phyloP scores from a whole-genome alignment of 495 filamentous ascomycete species.

The Schizothecium vesticola region DNA sequence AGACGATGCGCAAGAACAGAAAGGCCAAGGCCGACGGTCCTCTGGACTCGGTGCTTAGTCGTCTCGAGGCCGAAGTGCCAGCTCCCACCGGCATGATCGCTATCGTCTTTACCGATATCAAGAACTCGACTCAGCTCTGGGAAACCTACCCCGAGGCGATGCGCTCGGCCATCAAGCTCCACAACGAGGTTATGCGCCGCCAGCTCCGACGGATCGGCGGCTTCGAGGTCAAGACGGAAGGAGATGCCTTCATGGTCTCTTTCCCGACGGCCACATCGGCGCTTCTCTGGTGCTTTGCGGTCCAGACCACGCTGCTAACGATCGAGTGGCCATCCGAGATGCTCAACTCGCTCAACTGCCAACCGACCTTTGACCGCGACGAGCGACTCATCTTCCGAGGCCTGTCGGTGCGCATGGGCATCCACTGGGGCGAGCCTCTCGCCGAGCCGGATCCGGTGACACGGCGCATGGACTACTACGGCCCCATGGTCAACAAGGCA shows the following conservation, averaged over 20 bases:
- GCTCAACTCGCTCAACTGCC: slow-evolving; percentile 75
- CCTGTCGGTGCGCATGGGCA: slow-evolving; percentile 93
- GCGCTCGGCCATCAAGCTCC: slow-evolving; percentile 89
- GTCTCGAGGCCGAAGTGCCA: slow-evolving; percentile 83
- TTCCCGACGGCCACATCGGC: slow-evolving; percentile 93
- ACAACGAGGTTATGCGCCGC: slow-evolving; percentile 92
- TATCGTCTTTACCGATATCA: slow-evolving; percentile 98
- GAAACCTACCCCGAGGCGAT: slow-evolving; percentile 91
- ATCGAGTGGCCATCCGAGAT: slow-evolving; percentile 93
- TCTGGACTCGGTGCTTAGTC: slow-evolving; percentile 74
- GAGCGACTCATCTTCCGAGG: slow-evolving; percentile 87
- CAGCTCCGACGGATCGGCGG: slow-evolving; percentile 91
- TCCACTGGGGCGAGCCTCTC: slow-evolving; percentile 91
- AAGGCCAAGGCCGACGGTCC: slow-evolving; percentile 59
- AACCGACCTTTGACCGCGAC: slow-evolving; percentile 74
- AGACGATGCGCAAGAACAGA: slow-evolving; percentile 52
- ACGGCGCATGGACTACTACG: slow-evolving; percentile 98
- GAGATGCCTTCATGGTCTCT: slow-evolving; percentile 98
- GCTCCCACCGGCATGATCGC: slow-evolving; percentile 84
- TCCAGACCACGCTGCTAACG: slow-evolving; percentile 79
- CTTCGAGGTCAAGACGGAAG: slow-evolving; percentile 99
- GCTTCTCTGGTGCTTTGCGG: slow-evolving; percentile 91
- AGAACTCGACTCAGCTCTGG: slow-evolving; percentile 96
- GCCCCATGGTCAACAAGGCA: slow-evolving; percentile 97
- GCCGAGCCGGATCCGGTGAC: slow-evolving; percentile 95